Percentiles rank a stretch among this genome's conserved stretches.
Evolutionary conservation across 495 filamentous ascomycete genomes (phyloP).

Genomic region (Xylaria acuta): DNA sequence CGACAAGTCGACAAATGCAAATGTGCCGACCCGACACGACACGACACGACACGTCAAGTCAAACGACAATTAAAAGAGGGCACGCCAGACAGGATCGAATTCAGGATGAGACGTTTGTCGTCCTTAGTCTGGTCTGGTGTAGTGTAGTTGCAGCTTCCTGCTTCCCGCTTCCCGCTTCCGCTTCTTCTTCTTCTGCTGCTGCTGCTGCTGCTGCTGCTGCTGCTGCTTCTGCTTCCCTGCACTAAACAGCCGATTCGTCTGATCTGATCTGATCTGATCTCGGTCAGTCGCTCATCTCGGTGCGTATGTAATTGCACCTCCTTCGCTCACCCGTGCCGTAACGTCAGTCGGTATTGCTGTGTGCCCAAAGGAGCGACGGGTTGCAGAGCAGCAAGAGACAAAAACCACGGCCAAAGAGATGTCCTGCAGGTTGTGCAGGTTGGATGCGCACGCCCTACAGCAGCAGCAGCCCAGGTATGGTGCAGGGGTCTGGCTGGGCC

Average conservation of each 20-base stretch:
- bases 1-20: neutral
- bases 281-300: slow-evolving; percentile 8
- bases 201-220: neutral
- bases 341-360: slow-evolving; percentile 4
- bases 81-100: neutral
- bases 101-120: slow-evolving; percentile 4
- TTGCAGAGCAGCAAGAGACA: neutral
- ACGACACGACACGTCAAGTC: neutral
- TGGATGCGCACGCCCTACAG: slow-evolving; percentile 10
- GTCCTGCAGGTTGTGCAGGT: slow-evolving; percentile 12
- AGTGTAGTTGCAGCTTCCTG: neutral
- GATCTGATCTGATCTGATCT: neutral
- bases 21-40: too few relatives aligned
- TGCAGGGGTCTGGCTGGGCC: slow-evolving; percentile 14
- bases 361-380: slow-evolving; percentile 11
- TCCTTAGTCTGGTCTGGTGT: slow-evolving; percentile 7
- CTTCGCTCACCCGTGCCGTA: slow-evolving; percentile 17
- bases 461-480: neutral
- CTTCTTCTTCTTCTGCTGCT: neutral
- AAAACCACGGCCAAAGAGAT: neutral
- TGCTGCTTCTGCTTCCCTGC: neutral
- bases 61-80: neutral
- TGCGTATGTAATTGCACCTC: slow-evolving; percentile 4
- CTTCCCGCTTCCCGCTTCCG: neutral
- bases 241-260: slow-evolving; percentile 15